Base-by-base conservation (phyloP, 2,329 filamentous ascomycete species). In the Aspergillus thermomutatus region DNA sequence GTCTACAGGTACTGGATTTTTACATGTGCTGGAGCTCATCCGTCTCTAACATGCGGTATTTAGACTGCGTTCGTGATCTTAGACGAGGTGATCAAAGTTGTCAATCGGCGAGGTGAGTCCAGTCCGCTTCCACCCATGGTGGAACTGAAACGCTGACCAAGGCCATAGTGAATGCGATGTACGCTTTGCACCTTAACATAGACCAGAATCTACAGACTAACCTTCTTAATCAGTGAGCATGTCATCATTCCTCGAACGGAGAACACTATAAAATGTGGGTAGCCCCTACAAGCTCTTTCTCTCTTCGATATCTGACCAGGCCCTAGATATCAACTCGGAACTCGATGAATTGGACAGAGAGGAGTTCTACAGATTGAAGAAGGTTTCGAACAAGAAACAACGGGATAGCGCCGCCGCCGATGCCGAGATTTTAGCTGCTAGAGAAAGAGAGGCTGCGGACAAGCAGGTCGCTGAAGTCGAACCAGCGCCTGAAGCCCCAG, bases 1-100 rank as follows among this genome's bases (percentile, higher is more conserved):
- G 92, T 79, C 80, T 97, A 68, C 93, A 97, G 77, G 83, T 85
- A 74, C 51, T 74, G 46, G 46, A 27, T 21, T 17, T 26, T 31
- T 47, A 8, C 11, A 46, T 41, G 28, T n/a, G 19, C 25, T 17
- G 3, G 23, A 19, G 28, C 31, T 14, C 23, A 41, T 25, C 3
- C 4, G 41, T 26, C n/a, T 37, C 31, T 56, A 43, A 56, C 54
- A 14, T 27, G 11, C 5, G 7, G 3, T 34, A 23, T 57, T 11
- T 66, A 88, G 85, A 99, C 94, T 62, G 94, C 94, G 5, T 99
- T 99, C 74, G 91, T 99, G 49, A 97, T 97, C 63, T 77, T 99
- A 59, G 94, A 99, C 73, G 94, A 99, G 77, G 94, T 99, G 56
- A 99, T 99, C 79, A 99, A 99, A 80, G 92, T 97, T 26, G 94